phyloP scores from a whole-genome alignment of 306 rosid species.

The Vachellia collinsii region DNA sequence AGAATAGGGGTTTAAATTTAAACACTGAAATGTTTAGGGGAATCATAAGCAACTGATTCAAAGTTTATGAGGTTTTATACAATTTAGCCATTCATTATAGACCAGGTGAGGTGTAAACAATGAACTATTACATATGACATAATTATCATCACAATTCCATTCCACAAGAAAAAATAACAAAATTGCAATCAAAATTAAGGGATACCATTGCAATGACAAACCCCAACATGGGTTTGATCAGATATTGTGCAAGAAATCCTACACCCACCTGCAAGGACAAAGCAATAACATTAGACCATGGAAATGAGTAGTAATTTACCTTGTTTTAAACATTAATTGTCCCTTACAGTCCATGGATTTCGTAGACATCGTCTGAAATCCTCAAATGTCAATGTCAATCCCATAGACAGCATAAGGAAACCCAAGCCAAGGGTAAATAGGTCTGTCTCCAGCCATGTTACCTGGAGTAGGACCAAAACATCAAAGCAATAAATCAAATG shows the following conservation, averaged over 20 bases:
- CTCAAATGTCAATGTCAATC: constrained; percentile 89
- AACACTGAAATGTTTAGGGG: no score
- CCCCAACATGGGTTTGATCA: constrained; percentile 86
- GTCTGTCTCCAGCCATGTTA: constrained; percentile 91
- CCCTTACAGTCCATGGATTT: constrained; percentile 83
- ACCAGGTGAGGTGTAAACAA: background rate
- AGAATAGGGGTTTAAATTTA: no score
- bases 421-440: constrained; percentile 88
- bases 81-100: background rate
- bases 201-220: constrained; percentile 77
- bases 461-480: constrained; percentile 55
- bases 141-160: background rate
- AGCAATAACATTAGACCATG: constrained; percentile 32
- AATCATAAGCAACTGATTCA: no score
- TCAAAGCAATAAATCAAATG: constrained; percentile 36
- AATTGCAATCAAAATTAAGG: background rate
- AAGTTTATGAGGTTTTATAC: no score
- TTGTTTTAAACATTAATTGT: background rate
- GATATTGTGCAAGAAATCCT: constrained; percentile 94
- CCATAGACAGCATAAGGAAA: constrained; percentile 98
- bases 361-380: constrained; percentile 89
- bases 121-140: background rate
- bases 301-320: background rate
- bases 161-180: background rate
- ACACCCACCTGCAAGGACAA: constrained; percentile 82